Conservation (phyloP, 2,329 filamentous ascomycete genomes). For the Helicocarpus griseus region DNA sequence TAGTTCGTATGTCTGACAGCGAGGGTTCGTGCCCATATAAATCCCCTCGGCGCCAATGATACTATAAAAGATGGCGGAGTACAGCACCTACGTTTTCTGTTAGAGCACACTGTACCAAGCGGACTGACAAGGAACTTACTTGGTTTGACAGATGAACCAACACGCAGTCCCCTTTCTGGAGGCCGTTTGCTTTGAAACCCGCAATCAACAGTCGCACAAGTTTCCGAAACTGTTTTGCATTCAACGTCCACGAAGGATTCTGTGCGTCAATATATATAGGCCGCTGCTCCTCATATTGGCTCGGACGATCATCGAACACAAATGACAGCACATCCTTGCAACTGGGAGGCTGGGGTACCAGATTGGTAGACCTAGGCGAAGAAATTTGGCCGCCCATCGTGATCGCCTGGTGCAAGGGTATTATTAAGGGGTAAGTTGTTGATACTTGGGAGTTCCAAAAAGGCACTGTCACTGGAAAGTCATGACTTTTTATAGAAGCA, state of each 20-base stretch:
- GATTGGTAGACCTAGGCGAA: background rate
- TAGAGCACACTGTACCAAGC: background rate
- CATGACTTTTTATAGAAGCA: no score
- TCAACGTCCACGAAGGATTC: slow-evolving; percentile 37
- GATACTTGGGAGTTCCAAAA: no score
- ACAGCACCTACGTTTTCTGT: slow-evolving; percentile 33
- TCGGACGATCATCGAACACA: slow-evolving; percentile 26
- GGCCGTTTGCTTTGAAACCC: slow-evolving; percentile 40
- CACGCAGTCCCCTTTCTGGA: slow-evolving; percentile 43
- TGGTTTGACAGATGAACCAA: slow-evolving; percentile 49
- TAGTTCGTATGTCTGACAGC: slow-evolving; percentile 38
- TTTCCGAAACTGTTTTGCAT: slow-evolving; percentile 35
- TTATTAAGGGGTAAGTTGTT: background rate
- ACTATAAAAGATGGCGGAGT: slow-evolving; percentile 39
- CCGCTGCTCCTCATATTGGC: slow-evolving; percentile 26
- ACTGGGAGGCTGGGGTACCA: background rate
- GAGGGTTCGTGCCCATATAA: slow-evolving; percentile 41
- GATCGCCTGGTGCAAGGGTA: background rate
- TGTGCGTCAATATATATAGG: slow-evolving; percentile 43
- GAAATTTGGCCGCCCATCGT: background rate
- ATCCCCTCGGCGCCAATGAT: slow-evolving; percentile 39
- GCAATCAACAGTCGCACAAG: slow-evolving; percentile 42
- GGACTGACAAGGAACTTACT: slow-evolving; percentile 20
- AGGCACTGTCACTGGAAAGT: no score
- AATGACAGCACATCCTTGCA: slow-evolving; percentile 35